These are phyloP conservation scores for Komagataella mondaviorum DNA, from an alignment of 805 yeast genomes.

Conservation along the genomic window DNA sequence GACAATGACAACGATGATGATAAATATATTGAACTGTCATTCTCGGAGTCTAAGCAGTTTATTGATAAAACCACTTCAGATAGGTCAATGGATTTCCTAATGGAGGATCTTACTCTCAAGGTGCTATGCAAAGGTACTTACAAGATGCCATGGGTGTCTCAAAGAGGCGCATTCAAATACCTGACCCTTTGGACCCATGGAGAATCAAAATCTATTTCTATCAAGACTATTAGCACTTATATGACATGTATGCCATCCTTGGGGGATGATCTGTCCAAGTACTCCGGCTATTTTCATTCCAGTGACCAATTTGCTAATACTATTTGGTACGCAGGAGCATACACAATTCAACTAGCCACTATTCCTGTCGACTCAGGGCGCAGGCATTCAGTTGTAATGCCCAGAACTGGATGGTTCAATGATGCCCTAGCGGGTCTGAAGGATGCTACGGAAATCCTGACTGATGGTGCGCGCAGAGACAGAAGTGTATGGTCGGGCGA, in stretches of 20 bases:
- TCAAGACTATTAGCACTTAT: constrained; percentile 1
- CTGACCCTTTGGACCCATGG: constrained; percentile 3
- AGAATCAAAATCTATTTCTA: neutral
- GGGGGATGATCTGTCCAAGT: constrained; percentile 3
- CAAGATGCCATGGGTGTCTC: constrained; percentile 2
- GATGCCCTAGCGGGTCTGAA: constrained; percentile 5
- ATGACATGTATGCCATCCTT: constrained; percentile 6
- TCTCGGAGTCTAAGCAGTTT: constrained; percentile 3
- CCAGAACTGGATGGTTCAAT: constrained; percentile 25
- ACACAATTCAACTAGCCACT: constrained; percentile 18
- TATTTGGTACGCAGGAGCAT: constrained; percentile 27
- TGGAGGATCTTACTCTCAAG: constrained; percentile 4
- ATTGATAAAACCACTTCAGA: constrained; percentile 3
- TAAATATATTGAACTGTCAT: constrained; percentile 3
- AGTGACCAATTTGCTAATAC: constrained; percentile 33
- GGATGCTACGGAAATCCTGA: constrained; percentile 3
- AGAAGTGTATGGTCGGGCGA: constrained; percentile 7
- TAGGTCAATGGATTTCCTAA: constrained; percentile 5
- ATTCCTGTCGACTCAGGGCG: constrained; percentile 36
- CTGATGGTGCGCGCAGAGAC: constrained; percentile 6
- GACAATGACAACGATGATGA: constrained; percentile 2
- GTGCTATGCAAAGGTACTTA: constrained; percentile 3
- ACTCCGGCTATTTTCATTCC: constrained; percentile 6
- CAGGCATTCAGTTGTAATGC: constrained; percentile 14
- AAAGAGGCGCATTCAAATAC: constrained; percentile 5